These are phyloP conservation scores for Coniophora puteana DNA, from an alignment of 1,284 basidiomycete species.

Conservation along the genomic window DNA sequence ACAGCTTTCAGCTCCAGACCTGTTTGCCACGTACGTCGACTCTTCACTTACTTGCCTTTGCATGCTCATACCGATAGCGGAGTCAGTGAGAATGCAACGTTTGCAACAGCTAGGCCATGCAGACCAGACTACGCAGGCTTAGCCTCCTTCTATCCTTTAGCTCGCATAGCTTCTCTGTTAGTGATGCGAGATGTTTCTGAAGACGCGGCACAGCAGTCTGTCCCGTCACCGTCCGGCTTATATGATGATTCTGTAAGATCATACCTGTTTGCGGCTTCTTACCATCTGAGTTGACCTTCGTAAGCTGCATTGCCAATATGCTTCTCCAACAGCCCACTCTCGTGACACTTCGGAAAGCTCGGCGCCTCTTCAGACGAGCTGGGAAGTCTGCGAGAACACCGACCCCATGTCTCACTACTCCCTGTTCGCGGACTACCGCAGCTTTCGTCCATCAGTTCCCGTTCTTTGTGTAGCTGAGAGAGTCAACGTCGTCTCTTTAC, in stretches of 20 bases:
- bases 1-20: not conserved
- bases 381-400: not conserved
- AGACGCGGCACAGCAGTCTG: not conserved
- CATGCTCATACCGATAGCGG: no score
- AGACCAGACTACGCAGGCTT: not conserved
- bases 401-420: not conserved
- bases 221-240: not conserved
- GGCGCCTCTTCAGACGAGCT: not conserved
- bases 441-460: not conserved
- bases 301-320: not conserved
- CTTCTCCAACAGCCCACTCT: not conserved
- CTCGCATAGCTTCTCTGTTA: not conserved
- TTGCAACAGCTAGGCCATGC: not conserved
- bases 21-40: not conserved
- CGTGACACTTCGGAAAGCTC: not conserved
- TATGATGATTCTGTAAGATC: not conserved
- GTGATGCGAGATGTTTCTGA: not conserved
- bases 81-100: not conserved
- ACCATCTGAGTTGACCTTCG: not conserved
- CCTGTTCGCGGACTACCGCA: not conserved
- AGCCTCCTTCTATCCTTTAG: not conserved
- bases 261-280: not conserved
- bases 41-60: no score
- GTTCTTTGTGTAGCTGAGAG: not conserved
- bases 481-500: not conserved